phyloP scores from a whole-genome alignment of 2,329 filamentous ascomycete species.

The Cephalotrichum gorgonifer region DNA sequence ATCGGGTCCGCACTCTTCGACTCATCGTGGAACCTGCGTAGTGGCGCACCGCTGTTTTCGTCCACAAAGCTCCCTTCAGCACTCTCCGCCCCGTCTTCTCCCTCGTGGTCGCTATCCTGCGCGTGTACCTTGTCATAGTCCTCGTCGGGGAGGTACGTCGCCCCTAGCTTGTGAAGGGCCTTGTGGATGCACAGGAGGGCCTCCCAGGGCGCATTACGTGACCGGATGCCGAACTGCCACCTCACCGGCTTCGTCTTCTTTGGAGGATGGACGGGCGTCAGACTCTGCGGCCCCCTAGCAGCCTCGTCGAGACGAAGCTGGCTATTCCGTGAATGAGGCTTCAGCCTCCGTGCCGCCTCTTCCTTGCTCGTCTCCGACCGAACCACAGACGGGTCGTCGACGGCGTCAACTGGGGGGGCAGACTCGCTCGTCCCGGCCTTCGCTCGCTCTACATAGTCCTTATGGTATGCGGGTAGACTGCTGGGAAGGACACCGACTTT shows the following conservation, averaged over 20 bases:
- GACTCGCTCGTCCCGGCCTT: constrained; percentile 36
- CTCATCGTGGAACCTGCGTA: constrained; percentile 21
- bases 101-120: constrained; percentile 16
- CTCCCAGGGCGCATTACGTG: constrained; percentile 86
- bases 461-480: constrained; percentile 82
- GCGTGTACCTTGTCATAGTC: constrained; percentile 40
- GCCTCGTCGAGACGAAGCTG: constrained; percentile 58
- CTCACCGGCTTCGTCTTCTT: constrained; percentile 75
- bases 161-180: constrained; percentile 76
- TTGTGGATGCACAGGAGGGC: constrained; percentile 94
- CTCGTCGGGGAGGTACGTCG: constrained; percentile 70
- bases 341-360: constrained; percentile 69
- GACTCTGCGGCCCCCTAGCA: constrained; percentile 46
- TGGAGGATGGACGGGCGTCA: constrained; percentile 51
- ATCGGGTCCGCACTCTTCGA: constrained; percentile 37
- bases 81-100: constrained; percentile 23
- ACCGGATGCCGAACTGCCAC: constrained; percentile 97
- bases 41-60: constrained; percentile 22
- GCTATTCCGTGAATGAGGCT: constrained; percentile 70
- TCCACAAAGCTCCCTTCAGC: constrained; percentile 31
- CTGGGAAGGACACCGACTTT: constrained; percentile 89
- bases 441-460: constrained; percentile 73
- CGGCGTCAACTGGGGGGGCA: constrained; percentile 26
- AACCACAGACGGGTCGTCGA: constrained; percentile 36
- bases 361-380: constrained; percentile 67